Conservation (phyloP, 176 grass and related monocot genomes). For the Aegilops umbellulata region DNA sequence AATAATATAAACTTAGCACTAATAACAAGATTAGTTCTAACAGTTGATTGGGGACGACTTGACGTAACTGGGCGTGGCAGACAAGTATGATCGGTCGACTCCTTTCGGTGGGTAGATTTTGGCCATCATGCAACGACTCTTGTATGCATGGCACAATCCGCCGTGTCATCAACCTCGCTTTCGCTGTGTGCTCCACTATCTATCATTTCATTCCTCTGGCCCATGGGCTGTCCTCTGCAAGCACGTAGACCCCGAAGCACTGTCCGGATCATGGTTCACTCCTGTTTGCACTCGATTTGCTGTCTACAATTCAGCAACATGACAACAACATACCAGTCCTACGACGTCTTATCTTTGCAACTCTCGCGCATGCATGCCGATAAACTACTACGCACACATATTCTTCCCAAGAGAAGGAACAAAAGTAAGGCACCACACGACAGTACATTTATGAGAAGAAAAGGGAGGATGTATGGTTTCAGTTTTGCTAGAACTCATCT, state of each 20-base stretch:
- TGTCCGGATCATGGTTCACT: background rate
- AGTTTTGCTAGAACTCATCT: no score
- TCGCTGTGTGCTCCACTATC: background rate
- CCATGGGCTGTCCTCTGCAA: background rate
- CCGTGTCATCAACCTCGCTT: background rate
- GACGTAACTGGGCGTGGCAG: conserved; percentile 33
- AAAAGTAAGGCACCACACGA: background rate
- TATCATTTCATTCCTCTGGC: background rate
- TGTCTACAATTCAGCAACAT: background rate
- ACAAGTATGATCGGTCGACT: conserved; percentile 19
- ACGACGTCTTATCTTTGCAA: background rate
- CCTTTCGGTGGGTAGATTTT: conserved; percentile 32
- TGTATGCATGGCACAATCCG: background rate
- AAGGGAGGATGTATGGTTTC: background rate
- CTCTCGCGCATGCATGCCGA: no score
- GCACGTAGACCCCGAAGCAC: background rate
- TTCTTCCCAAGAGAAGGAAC: background rate
- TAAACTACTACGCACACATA: background rate
- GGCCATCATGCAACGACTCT: conserved; percentile 6
- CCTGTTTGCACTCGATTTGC: background rate
- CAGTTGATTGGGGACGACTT: background rate
- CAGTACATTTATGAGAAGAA: background rate
- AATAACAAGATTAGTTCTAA: no score
- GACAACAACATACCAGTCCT: background rate
- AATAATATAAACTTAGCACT: no score